Evolutionary conservation across 2,329 filamentous ascomycete genomes (phyloP).

Genomic region (Cordyceps tenuipes): DNA sequence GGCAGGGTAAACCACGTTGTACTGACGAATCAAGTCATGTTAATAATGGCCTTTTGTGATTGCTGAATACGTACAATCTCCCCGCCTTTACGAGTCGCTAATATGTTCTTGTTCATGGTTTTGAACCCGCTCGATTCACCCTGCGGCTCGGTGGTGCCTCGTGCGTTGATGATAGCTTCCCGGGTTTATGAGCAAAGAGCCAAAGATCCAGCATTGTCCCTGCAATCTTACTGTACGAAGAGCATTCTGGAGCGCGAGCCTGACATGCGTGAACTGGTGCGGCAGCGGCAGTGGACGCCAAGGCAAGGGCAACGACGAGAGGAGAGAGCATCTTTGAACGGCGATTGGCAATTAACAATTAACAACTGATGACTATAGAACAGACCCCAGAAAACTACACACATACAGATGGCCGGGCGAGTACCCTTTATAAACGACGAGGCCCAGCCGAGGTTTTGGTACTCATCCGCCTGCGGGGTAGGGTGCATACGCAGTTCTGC

Average conservation of each 20-base stretch:
- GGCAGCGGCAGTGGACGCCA: constrained; percentile 1
- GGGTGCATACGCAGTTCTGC: background rate
- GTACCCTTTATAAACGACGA: background rate
- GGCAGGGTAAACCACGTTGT: constrained; percentile 11
- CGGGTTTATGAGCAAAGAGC: background rate
- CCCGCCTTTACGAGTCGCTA: background rate
- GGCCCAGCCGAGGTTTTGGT: background rate
- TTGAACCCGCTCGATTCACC: constrained; percentile 9
- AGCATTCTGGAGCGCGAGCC: background rate
- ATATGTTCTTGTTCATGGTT: constrained; percentile 11
- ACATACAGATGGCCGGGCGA: background rate
- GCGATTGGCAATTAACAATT: background rate
- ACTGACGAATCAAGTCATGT: background rate
- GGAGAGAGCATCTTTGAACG: background rate
- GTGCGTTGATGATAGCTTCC: constrained; percentile 11
- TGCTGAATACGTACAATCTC: constrained; percentile 1
- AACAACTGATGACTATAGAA: background rate
- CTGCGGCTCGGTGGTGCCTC: constrained; percentile 10
- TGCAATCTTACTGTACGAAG: constrained; percentile 2
- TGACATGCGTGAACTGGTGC: background rate
- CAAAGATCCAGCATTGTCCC: background rate
- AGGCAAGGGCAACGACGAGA: background rate
- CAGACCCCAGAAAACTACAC: background rate
- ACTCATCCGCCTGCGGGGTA: constrained; percentile 1
- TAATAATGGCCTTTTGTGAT: background rate